Percentiles rank a stretch among this genome's conserved stretches.
phyloP scores from a whole-genome alignment of 495 filamentous ascomycete species.

The Xeromyces bisporus region DNA sequence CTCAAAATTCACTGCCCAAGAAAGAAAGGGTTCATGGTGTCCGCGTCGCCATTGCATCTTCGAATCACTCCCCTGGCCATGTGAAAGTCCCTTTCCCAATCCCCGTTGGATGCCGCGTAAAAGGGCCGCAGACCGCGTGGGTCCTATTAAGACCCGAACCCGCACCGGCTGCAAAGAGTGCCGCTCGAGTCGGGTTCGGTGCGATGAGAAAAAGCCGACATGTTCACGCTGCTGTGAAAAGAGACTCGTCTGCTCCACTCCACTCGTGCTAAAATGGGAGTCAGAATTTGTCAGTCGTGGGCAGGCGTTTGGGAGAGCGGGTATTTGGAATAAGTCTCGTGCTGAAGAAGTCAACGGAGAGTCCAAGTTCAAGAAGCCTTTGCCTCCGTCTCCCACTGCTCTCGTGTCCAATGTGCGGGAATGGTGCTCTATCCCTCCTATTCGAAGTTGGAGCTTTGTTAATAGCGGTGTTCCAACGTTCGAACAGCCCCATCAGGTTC shows the following conservation, averaged over 20 bases:
- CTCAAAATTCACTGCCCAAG: no score
- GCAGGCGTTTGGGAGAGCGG: conserved; percentile 26
- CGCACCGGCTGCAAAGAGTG: conserved; percentile 29
- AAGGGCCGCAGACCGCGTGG: conserved; percentile 27
- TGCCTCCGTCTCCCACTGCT: conserved; percentile 5
- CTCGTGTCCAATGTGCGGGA: conserved; percentile 9
- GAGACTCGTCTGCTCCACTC: conserved; percentile 22
- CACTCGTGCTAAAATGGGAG: conserved; percentile 29
- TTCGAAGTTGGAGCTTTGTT: conserved; percentile 22
- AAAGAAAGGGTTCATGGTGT: background rate
- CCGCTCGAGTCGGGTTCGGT: conserved; percentile 26
- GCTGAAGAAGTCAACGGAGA: conserved; percentile 1
- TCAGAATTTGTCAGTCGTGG: conserved; percentile 28
- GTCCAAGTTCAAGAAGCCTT: background rate
- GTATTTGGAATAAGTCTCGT: conserved; percentile 24
- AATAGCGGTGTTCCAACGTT: conserved; percentile 21
- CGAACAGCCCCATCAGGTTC: conserved; percentile 13
- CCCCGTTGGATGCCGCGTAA: conserved; percentile 23
- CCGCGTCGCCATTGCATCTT: background rate
- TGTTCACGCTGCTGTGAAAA: conserved; percentile 24
- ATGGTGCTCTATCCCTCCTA: conserved; percentile 15
- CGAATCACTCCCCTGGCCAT: conserved; percentile 7
- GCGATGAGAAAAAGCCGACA: conserved; percentile 25
- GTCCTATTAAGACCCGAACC: conserved; percentile 28
- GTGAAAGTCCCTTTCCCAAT: conserved; percentile 7